Conservation (phyloP, 1,284 basidiomycete genomes). For the Crepidotus sp. region DNA sequence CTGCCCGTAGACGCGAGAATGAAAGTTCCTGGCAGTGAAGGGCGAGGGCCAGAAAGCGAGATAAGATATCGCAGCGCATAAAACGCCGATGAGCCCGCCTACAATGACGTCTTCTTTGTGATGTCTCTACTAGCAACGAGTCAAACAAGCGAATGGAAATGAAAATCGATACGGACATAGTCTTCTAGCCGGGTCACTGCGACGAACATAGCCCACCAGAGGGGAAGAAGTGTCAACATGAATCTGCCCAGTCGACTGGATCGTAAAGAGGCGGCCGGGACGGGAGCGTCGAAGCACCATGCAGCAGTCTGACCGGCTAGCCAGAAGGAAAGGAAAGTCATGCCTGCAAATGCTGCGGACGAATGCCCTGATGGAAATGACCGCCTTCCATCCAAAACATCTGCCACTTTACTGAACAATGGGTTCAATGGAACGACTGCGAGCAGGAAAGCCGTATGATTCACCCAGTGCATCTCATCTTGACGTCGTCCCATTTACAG, state of each 20-base stretch:
- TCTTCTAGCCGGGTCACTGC: slow-evolving; percentile 56
- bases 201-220: slow-evolving; percentile 53
- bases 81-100: slow-evolving; percentile 47
- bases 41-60: slow-evolving; percentile 59
- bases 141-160: background rate
- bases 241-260: slow-evolving; percentile 44
- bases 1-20: slow-evolving; percentile 22
- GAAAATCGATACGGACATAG: slow-evolving; percentile 47
- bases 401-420: slow-evolving; percentile 28
- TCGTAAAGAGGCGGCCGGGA: slow-evolving; percentile 28
- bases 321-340: slow-evolving; percentile 56
- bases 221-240: slow-evolving; percentile 39
- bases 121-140: slow-evolving; percentile 37
- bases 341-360: slow-evolving; percentile 30
- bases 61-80: slow-evolving; percentile 43
- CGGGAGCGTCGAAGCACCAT: slow-evolving; percentile 42
- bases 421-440: background rate
- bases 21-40: slow-evolving; percentile 32
- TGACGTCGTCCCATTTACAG: slow-evolving; percentile 48
- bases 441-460: slow-evolving; percentile 3
- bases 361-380: slow-evolving; percentile 67
- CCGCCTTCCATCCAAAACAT: slow-evolving; percentile 43
- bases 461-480: slow-evolving; percentile 49
- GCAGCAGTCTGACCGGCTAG: slow-evolving; percentile 56
- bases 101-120: slow-evolving; percentile 62